These are phyloP conservation scores for Fusarium keratoplasticum DNA, from an alignment of 2,329 filamentous ascomycete genomes.

Conservation along the genomic window DNA sequence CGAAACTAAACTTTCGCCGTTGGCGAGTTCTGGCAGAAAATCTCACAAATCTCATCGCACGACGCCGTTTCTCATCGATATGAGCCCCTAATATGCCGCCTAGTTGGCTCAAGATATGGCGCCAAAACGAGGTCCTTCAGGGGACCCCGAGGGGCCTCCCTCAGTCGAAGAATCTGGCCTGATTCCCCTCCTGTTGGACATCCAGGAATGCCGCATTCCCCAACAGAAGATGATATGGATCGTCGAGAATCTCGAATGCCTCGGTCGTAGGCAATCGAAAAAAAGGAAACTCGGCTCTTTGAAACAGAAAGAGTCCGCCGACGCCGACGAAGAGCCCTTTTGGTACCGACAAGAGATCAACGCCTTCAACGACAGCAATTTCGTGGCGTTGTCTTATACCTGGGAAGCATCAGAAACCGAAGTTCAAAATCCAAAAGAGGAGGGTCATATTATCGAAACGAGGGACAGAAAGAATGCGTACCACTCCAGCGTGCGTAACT, in stretches of 20 bases:
- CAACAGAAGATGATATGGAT: conserved; percentile 40
- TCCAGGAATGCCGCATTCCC: conserved; percentile 10
- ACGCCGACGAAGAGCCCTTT: neutral
- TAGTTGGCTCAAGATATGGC: neutral
- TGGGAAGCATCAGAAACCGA: conserved; percentile 32
- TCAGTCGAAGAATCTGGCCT: neutral
- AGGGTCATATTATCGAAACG: conserved; percentile 17
- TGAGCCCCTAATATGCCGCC: neutral
- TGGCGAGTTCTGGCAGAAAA: neutral
- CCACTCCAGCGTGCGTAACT: conserved; percentile 39
- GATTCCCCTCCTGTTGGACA: conserved; percentile 11
- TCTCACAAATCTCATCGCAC: neutral
- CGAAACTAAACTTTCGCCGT: neutral
- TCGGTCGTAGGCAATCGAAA: neutral
- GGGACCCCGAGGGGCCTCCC: neutral
- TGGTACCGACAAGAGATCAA: conserved; percentile 21
- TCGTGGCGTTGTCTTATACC: conserved; percentile 30
- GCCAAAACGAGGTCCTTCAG: neutral
- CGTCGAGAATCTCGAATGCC: conserved; percentile 35
- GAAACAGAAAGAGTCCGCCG: neutral
- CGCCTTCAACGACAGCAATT: conserved; percentile 15
- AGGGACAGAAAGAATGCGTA: conserved; percentile 5
- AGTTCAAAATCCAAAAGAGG: neutral
- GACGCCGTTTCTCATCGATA: neutral
- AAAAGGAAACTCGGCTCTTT: conserved; percentile 5